Conservation (phyloP, 1,284 basidiomycete genomes). For the Albatrellus sp. region DNA sequence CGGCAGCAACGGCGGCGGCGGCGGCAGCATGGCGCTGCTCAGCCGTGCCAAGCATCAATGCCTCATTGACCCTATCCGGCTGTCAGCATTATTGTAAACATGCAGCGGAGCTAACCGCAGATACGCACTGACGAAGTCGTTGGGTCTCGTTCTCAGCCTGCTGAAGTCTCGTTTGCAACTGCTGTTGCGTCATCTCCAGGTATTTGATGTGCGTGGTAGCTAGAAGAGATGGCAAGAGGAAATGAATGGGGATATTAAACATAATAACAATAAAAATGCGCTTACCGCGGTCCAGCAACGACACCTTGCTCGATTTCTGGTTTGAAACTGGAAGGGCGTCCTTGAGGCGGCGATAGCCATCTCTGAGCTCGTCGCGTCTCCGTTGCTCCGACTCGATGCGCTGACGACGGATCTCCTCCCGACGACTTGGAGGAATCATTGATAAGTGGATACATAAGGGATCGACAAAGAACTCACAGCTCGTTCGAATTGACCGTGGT, state of each 20-base stretch:
- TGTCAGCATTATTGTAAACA: conserved; percentile 1
- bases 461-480: conserved; percentile 23
- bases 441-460: not conserved
- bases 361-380: conserved; percentile 75
- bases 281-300: conserved; percentile 63
- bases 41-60: conserved; percentile 70
- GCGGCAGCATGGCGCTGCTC: conserved; percentile 56
- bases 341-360: conserved; percentile 78
- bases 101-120: not conserved
- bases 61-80: conserved; percentile 57
- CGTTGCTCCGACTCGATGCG: conserved; percentile 82
- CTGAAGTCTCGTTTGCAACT: conserved; percentile 62
- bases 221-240: not conserved
- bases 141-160: conserved; percentile 65
- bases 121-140: conserved; percentile 47
- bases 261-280: not conserved
- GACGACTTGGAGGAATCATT: conserved; percentile 29
- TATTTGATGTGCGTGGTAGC: conserved; percentile 68
- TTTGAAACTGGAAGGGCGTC: conserved; percentile 74
- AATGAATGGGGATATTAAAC: not conserved
- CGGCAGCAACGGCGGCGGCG: conserved; percentile 39
- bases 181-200: conserved; percentile 61
- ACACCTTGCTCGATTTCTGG: conserved; percentile 83
- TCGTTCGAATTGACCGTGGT: conserved; percentile 28
- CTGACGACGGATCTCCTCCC: conserved; percentile 75